Evolutionary conservation across 768 basidiomycete species (phyloP), one percentile per base, ranked within the genome.

Genomic region (Serpula lacrymans): DNA sequence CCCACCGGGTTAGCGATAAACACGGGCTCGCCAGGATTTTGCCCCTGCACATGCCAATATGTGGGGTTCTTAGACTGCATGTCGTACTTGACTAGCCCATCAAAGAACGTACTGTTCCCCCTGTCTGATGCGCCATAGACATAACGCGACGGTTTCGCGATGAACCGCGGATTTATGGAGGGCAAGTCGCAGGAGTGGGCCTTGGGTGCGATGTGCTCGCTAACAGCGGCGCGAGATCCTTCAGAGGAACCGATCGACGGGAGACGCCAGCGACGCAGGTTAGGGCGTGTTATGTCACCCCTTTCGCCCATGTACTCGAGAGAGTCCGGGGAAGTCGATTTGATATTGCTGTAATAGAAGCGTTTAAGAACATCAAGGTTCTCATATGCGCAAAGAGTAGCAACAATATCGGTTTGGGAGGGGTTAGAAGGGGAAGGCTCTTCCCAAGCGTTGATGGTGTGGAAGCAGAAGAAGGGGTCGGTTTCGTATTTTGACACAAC

Each of bases 391-490:
- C 64, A 52, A 25, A 70, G 50, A 47, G 70, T 65, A 14, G 68
- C 58, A 25, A 64, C 16, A 34, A 69, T 51, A 44, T 64, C 62
- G 24, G 54, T 50, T 22, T 58, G 56, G 3, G 46, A 45, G 16
- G 53, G 41, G 31, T 61, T 54, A 1, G 50, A 47, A 8, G 50
- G 33, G 14, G 48, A 53, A 6, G 45, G 39, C 6, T 46, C 50
- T 28, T 69, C 68, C 59, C 61, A 70, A 1, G 69, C 62, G n/a
- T 70, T 70, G 43, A 69, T 12, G 20, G 53, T 45, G 40, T 70
- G 68, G 53, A 70, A 70, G 41, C 52, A 57, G 49, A 69, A 70
- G 53, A 69, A 70, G 0, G 66, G 57, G 33, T 57, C 53, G 31
- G 52, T 59, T 41, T 58, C 55, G 48, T 67, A 69, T 40, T 58